Percentiles rank a stretch among this genome's conserved stretches.
These are phyloP conservation scores for Huiozyma naganishii DNA, from an alignment of 805 yeast species.

Conservation along the genomic window DNA sequence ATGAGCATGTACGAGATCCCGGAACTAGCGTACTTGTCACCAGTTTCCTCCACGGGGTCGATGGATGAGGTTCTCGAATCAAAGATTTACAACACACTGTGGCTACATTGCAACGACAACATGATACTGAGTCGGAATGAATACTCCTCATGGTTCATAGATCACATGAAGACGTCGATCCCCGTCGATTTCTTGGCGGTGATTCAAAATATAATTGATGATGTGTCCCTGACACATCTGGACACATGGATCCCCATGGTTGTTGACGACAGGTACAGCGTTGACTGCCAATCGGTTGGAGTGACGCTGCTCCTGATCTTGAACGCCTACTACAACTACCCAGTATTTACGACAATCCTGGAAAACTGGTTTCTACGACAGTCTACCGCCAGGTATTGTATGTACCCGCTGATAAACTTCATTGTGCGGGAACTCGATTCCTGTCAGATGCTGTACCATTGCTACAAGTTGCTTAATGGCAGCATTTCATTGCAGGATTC, in stretches of 20 bases:
- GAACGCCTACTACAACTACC: slow-evolving; percentile 8
- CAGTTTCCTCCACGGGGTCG: not conserved
- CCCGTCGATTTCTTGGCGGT: slow-evolving; percentile 6
- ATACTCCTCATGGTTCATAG: slow-evolving; percentile 13
- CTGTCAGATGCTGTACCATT: slow-evolving; percentile 11
- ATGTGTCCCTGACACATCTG: slow-evolving; percentile 2
- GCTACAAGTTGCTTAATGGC: slow-evolving; percentile 12
- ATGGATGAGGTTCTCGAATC: slow-evolving; percentile 3
- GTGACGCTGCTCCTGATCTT: slow-evolving; percentile 5
- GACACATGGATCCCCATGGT: not conserved
- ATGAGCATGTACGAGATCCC: not conserved
- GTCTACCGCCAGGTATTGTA: slow-evolving; percentile 5
- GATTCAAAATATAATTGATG: slow-evolving; percentile 6
- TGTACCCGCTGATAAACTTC: slow-evolving; percentile 15
- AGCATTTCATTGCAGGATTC: slow-evolving; percentile 6
- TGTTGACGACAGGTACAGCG: not conserved
- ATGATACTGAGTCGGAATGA: slow-evolving; percentile 9
- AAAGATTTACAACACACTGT: slow-evolving; percentile 7
- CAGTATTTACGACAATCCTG: slow-evolving; percentile 5
- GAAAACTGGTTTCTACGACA: slow-evolving; percentile 13
- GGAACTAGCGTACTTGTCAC: not conserved
- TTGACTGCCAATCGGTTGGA: slow-evolving; percentile 4
- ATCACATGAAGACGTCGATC: slow-evolving; percentile 7
- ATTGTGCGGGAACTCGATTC: slow-evolving; percentile 8
- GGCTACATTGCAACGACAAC: slow-evolving; percentile 11